phyloP scores from a whole-genome alignment of 305 asterid species.

The Fraxinus platypoda region DNA sequence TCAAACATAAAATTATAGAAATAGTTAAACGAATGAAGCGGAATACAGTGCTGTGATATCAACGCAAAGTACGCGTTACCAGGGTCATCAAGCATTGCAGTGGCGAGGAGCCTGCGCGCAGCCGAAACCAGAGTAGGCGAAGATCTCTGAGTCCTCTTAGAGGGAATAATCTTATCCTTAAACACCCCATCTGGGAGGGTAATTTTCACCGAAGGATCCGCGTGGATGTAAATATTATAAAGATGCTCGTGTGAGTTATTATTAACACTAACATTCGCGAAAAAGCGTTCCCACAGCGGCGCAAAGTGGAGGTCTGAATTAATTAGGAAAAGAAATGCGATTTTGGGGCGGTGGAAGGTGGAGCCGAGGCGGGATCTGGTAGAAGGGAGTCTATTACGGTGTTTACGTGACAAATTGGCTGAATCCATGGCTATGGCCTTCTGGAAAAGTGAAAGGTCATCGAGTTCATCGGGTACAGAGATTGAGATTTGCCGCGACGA shows the following conservation, averaged over 20 bases:
- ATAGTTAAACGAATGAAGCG: conserved; percentile 68
- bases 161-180: conserved; percentile 50
- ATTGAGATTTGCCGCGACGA: conserved; percentile 69
- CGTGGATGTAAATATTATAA: conserved; percentile 80
- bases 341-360: conserved; percentile 53
- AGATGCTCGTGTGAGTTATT: conserved; percentile 31
- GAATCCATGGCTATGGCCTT: conserved; percentile 61
- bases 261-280: conserved; percentile 30
- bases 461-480: conserved; percentile 78
- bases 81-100: conserved; percentile 79
- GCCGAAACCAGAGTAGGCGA: conserved; percentile 79
- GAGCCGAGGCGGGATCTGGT: conserved; percentile 50
- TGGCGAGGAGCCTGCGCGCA: conserved; percentile 79
- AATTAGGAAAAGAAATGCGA: conserved; percentile 78
- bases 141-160: conserved; percentile 64
- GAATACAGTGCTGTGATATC: conserved; percentile 75
- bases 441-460: conserved; percentile 81
- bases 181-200: conserved; percentile 57
- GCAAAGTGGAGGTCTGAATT: conserved; percentile 68
- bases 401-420: conserved; percentile 38
- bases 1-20: conserved; percentile 55
- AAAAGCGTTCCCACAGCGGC: conserved; percentile 71
- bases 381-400: conserved; percentile 43
- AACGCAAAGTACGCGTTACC: conserved; percentile 63
- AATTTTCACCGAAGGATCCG: conserved; percentile 59